phyloP scores from a whole-genome alignment of 495 filamentous ascomycete genomes.

The Aspergillus baeticus region DNA sequence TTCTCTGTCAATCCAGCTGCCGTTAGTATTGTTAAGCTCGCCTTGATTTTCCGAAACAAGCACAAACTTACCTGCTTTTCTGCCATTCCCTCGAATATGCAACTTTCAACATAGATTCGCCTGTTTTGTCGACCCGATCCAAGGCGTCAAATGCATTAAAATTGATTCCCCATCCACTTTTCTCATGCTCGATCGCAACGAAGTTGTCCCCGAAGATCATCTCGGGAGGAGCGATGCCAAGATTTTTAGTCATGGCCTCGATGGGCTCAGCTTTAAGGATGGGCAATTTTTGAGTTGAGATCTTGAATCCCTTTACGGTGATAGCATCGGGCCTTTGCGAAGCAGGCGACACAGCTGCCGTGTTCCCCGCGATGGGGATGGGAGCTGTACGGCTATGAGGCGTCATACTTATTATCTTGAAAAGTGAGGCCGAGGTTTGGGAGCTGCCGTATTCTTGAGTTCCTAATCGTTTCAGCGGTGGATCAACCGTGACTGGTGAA shows the following conservation, averaged over 20 bases:
- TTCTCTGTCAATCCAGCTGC: conserved; percentile 55
- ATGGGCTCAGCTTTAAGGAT: conserved; percentile 91
- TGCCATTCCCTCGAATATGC: conserved; percentile 92
- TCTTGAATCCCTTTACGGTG: conserved; percentile 61
- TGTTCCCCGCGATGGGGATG: conserved; percentile 1
- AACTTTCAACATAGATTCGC: conserved; percentile 82
- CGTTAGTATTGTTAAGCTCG: background rate
- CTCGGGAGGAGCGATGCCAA: conserved; percentile 87
- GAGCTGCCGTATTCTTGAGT: background rate
- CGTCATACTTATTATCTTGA: conserved; percentile 6
- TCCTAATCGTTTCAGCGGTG: background rate
- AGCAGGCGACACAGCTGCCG: conserved; percentile 26
- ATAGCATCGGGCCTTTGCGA: conserved; percentile 35
- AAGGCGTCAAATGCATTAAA: conserved; percentile 88
- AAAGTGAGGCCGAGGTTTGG: background rate
- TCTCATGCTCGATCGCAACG: conserved; percentile 66
- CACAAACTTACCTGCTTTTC: conserved; percentile 57
- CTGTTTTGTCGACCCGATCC: conserved; percentile 91
- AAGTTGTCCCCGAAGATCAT: conserved; percentile 99
- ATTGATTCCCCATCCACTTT: conserved; percentile 66
- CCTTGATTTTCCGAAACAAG: background rate
- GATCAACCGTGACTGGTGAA: background rate
- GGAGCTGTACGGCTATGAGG: conserved; percentile 1
- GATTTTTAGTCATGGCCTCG: conserved; percentile 72
- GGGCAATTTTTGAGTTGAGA: conserved; percentile 80